phyloP scores from a whole-genome alignment of 2,329 filamentous ascomycete genomes.

The Monosporascus sp. region DNA sequence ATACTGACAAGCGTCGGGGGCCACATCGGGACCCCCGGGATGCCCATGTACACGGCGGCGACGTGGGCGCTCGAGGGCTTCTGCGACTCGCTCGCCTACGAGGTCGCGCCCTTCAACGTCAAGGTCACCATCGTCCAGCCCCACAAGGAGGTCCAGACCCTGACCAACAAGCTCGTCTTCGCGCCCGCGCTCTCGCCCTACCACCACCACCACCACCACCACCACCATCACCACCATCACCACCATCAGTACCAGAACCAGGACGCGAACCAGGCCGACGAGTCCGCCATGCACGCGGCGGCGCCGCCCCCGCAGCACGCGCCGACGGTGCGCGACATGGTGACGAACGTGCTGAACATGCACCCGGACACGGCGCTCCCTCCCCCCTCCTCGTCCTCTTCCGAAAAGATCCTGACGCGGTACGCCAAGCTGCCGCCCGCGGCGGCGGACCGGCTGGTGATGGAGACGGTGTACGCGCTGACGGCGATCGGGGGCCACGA shows the following conservation, averaged over 20 bases:
- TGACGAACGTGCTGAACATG: slow-evolving; percentile 72
- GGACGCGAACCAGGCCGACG: too few species aligned
- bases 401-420: slow-evolving; percentile 50
- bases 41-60: slow-evolving; percentile 86
- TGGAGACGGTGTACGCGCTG: slow-evolving; percentile 86
- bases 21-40: slow-evolving; percentile 86
- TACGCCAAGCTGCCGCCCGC: slow-evolving; percentile 68
- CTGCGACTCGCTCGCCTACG: slow-evolving; percentile 91
- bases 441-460: slow-evolving; percentile 68
- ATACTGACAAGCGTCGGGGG: slow-evolving; percentile 85
- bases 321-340: slow-evolving; percentile 76
- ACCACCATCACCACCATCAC: neutral
- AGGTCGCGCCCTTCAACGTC: slow-evolving; percentile 94
- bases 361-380: slow-evolving; percentile 60
- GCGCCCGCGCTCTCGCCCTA: slow-evolving; percentile 68
- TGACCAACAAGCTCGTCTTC: slow-evolving; percentile 83
- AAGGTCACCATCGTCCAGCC: slow-evolving; percentile 95
- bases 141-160: slow-evolving; percentile 82
- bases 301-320: slow-evolving; percentile 41
- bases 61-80: slow-evolving; percentile 96
- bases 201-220: slow-evolving; percentile 56
- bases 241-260: slow-evolving; percentile 15
- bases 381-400: slow-evolving; percentile 10
- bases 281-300: neutral
- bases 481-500: slow-evolving; percentile 92